Conservation (phyloP, 768 basidiomycete genomes). For the Calocera cornea region DNA sequence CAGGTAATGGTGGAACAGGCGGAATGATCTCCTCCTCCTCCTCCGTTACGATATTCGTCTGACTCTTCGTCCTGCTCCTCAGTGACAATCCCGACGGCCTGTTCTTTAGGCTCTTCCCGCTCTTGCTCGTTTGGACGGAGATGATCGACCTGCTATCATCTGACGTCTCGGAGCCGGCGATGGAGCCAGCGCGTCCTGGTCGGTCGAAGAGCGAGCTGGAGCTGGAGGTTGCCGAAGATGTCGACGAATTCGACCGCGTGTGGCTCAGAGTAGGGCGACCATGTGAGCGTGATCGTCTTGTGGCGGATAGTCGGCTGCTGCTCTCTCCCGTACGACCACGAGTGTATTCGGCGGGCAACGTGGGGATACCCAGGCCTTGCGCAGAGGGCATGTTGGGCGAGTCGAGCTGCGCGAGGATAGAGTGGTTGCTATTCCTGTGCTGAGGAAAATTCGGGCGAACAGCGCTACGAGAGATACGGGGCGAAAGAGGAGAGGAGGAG, state of each 20-base stretch:
- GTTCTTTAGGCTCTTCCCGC: background rate
- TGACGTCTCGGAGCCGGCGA: background rate
- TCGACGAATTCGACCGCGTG: background rate
- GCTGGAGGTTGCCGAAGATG: background rate
- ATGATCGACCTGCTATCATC: slow-evolving; percentile 1
- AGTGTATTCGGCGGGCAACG: background rate
- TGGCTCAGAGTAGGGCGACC: background rate
- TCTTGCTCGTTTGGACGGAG: background rate
- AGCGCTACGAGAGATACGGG: background rate
- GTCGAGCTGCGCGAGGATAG: background rate
- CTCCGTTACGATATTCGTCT: background rate
- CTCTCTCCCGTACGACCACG: background rate
- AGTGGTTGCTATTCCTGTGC: slow-evolving; percentile 2
- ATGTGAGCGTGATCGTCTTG: background rate
- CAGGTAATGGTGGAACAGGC: background rate
- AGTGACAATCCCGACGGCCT: background rate
- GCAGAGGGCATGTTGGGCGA: background rate
- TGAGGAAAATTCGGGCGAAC: background rate
- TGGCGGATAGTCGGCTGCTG: background rate
- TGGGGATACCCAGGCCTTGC: background rate
- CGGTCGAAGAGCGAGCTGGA: background rate
- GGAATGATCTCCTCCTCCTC: background rate
- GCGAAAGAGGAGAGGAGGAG: background rate
- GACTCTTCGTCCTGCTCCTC: background rate
- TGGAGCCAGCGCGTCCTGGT: background rate